Conservation (phyloP, 73 alveolate genomes). For the Durusdinium trenchii region DNA sequence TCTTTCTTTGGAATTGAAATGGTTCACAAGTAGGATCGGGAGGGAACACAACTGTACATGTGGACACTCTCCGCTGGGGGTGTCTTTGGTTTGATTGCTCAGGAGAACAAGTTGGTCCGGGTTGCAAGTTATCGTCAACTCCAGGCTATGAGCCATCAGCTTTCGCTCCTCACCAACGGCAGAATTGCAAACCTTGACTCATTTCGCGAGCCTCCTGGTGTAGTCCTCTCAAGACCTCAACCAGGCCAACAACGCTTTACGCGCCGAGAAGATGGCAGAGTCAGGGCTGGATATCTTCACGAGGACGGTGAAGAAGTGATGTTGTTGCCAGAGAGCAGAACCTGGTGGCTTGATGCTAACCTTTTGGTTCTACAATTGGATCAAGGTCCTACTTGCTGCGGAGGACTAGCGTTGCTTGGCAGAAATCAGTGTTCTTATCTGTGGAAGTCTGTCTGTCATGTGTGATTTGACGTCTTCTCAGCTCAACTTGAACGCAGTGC, state of each 20-base stretch:
- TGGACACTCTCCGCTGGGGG: not conserved
- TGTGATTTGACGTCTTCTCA: not conserved
- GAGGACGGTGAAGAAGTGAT: not conserved
- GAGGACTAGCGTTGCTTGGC: not conserved
- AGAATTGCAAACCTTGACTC: not conserved
- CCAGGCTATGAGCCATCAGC: not conserved
- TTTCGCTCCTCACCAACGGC: not conserved
- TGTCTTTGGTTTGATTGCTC: not conserved
- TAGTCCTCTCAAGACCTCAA: not conserved
- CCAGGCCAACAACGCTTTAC: not conserved
- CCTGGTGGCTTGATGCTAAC: not conserved
- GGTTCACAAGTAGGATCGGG: not conserved
- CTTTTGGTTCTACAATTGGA: not conserved
- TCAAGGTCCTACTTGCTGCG: not conserved
- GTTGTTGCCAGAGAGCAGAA: not conserved
- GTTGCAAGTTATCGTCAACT: not conserved
- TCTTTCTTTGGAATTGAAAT: not conserved
- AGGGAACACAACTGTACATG: not conserved
- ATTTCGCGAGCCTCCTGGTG: not conserved
- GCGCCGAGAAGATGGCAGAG: not conserved
- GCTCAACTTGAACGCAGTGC: not conserved
- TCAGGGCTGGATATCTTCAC: not conserved
- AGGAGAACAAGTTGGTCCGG: conserved; percentile 3
- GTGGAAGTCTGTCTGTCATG: not conserved
- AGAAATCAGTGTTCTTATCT: not conserved